A percentile compares a stretch with the other conserved stretches of the same genome.
phyloP scores from a whole-genome alignment of 257 asterid genomes.

The Jaltomata sinuosa region DNA sequence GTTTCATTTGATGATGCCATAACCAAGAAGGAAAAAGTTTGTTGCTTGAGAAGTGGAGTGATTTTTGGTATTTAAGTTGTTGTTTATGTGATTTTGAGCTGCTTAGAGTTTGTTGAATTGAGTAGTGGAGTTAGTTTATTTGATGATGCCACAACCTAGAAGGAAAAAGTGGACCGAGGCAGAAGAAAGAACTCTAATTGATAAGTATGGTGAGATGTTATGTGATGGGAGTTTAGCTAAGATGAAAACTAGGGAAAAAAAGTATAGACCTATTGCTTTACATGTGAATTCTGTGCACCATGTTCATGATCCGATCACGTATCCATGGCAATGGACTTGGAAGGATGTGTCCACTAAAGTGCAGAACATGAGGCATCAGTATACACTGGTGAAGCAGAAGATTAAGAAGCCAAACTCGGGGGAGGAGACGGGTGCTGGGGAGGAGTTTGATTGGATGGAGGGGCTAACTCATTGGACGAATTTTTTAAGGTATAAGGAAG shows the following conservation, averaged over 20 bases:
- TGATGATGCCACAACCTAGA: slow-evolving; percentile 86
- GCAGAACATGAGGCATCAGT: slow-evolving; percentile 98
- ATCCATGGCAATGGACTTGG: slow-evolving; percentile 99
- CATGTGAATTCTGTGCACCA: slow-evolving; percentile 75
- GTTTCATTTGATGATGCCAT: slow-evolving; percentile 50
- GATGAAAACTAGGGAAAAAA: slow-evolving; percentile 94
- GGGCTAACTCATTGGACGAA: slow-evolving; percentile 86
- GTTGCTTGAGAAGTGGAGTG: neutral
- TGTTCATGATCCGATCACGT: slow-evolving; percentile 46
- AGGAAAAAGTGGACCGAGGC: slow-evolving; percentile 99
- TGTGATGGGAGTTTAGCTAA: slow-evolving; percentile 70
- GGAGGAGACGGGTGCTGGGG: slow-evolving; percentile 42
- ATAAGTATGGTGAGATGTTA: slow-evolving; percentile 74
- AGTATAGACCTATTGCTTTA: slow-evolving; percentile 72
- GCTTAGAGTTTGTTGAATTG: neutral
- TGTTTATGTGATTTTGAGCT: neutral
- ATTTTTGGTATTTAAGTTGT: neutral
- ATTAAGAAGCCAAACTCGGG: slow-evolving; percentile 59
- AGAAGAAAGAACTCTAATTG: slow-evolving; percentile 88
- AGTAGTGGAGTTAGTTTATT: neutral
- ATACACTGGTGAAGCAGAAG: slow-evolving; percentile 93
- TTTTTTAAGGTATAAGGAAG: slow-evolving; percentile 78
- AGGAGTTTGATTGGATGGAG: slow-evolving; percentile 96
- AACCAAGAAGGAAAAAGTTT: slow-evolving; percentile 76
- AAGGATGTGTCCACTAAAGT: slow-evolving; percentile 93